Evolutionary conservation across 1,139 yeast genomes (phyloP).

Genomic region (Dujonia santamariae): DNA sequence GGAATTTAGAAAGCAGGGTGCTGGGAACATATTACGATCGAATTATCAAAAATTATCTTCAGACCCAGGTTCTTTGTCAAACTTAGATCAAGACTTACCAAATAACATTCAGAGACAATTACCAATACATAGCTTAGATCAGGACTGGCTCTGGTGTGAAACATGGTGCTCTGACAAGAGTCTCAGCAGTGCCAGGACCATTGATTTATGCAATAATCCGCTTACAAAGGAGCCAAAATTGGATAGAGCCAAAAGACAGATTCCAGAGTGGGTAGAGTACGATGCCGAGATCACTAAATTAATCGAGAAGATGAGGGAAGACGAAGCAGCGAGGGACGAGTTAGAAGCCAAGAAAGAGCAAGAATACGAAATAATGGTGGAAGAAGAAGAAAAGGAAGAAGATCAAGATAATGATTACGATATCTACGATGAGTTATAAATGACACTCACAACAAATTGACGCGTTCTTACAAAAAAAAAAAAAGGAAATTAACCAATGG

Average conservation of each 20-base stretch:
- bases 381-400: conserved; percentile 9
- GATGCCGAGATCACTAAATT: conserved; percentile 42
- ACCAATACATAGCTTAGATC: conserved; percentile 71
- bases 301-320: conserved; percentile 14
- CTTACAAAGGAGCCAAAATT: conserved; percentile 74
- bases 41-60: conserved; percentile 82
- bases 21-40: conserved; percentile 79
- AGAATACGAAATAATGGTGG: conserved; percentile 7
- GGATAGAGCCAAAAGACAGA: conserved; percentile 67
- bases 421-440: conserved; percentile 12
- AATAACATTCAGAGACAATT: conserved; percentile 72
- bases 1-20: conserved; percentile 58
- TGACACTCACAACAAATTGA: too few species aligned
- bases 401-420: conserved; percentile 9
- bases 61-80: conserved; percentile 75
- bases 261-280: conserved; percentile 74
- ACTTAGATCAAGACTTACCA: conserved; percentile 89
- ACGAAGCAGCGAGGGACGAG: too few species aligned
- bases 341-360: conserved; percentile 11
- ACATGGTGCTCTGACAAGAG: conserved; percentile 83
- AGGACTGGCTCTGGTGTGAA: conserved; percentile 92
- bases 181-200: conserved; percentile 62
- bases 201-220: conserved; percentile 83
- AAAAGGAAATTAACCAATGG: conserved; percentile 1
- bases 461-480: neutral